Evolutionary conservation across 371 early-diverging fungal genomes (phyloP), one percentile per base, ranked within the genome.

Genomic region (Caulochytrium protostelioides): DNA sequence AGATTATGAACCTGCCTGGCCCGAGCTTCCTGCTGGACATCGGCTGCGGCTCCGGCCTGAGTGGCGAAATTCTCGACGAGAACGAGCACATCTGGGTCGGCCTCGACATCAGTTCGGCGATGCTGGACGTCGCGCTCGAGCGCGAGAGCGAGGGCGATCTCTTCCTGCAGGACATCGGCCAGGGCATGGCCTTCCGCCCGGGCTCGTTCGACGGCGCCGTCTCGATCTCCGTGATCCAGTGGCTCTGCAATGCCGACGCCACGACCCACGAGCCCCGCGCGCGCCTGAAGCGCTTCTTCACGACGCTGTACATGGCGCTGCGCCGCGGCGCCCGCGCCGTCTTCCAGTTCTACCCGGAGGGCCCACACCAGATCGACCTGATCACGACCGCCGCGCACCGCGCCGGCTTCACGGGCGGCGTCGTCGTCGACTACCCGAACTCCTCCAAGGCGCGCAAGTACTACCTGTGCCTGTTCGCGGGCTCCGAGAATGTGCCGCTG

Each of bases 331-430:
- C 86, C 6, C 67, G 85, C 25, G 92, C 92, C 17, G 77, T 97
- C 9, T 87, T 98, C 55, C 99, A 99, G 63, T 95, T 98, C 48
- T 98, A 98, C 57, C 92, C 97, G 1, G 91, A 95, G 50, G 84
- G 80, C 54, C 83, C 89, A 35, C 68, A 78, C 41, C 95, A 99
- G 55, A 70, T 92, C 34, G 82, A 97, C 40, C 54, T 95, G 54
- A 80, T 98, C 35, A 77, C 81, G 50, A 68, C 76, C 30, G 64
- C 68, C 6, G 87, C 97, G 3, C 74, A 79, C 47, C 63, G 72
- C 37, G 79, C 80, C 52, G 97, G 98, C 38, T 94, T 99, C 50
- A 76, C 79, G 33, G 98, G 98, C 32, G 97, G 98, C 41, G 50
- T 98, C 6, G 77, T 97, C 2, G 74, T 95, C 8, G 98, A 99